A percentile compares a stretch with the other conserved stretches of the same genome.
These are phyloP conservation scores for Sordariomycetes sp. DNA, from an alignment of 2,329 filamentous ascomycete genomes.

Conservation along the genomic window DNA sequence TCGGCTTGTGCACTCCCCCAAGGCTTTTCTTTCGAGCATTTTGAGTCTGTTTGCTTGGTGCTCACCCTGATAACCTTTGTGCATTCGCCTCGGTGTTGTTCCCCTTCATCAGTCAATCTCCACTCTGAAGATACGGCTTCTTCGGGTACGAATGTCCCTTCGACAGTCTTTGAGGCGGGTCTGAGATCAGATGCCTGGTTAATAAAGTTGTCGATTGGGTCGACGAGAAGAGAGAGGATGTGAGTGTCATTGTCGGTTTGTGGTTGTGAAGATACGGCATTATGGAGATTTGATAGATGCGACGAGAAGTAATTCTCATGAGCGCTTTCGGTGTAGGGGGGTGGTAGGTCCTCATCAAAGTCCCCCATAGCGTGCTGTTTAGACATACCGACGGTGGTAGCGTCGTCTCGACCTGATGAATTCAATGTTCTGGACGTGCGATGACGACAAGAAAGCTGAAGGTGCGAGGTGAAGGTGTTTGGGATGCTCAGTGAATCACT, in stretches of 20 bases:
- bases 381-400: too few relatives aligned
- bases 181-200: slow-evolving; percentile 22
- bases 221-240: slow-evolving; percentile 11
- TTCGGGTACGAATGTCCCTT: slow-evolving; percentile 35
- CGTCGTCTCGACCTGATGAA: too few relatives aligned
- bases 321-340: slow-evolving; percentile 2
- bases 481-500: too few relatives aligned
- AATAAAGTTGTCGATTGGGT: slow-evolving; percentile 29
- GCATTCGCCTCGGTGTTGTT: slow-evolving; percentile 17
- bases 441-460: too few relatives aligned
- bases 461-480: too few relatives aligned
- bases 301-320: too few relatives aligned
- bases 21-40: slow-evolving; percentile 2
- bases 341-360: slow-evolving; percentile 1
- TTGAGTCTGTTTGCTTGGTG: slow-evolving; percentile 7
- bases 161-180: slow-evolving; percentile 21
- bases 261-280: not conserved
- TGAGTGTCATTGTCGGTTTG: too few relatives aligned
- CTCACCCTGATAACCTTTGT: slow-evolving; percentile 21
- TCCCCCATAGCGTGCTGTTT: not conserved
- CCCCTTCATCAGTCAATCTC: slow-evolving; percentile 22
- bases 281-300: not conserved
- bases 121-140: slow-evolving; percentile 26
- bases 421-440: too few relatives aligned
- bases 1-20: too few relatives aligned